A percentile compares a stretch with the other conserved stretches of the same genome.
Conservation (phyloP, 164 flowering plant species). For the Tetracentron sinense region DNA sequence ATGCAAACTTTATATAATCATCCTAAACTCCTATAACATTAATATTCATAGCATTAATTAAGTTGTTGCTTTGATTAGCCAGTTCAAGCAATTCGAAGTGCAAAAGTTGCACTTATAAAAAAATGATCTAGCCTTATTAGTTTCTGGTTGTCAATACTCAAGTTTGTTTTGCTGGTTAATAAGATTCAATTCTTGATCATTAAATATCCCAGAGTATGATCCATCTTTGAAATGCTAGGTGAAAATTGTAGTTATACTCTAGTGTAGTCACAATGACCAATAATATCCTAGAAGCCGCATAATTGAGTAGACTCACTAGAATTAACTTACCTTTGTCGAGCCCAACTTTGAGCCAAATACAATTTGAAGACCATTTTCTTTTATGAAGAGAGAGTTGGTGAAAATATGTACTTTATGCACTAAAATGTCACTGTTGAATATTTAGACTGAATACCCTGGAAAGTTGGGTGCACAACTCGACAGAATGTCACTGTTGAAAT, state of each 20-base stretch:
- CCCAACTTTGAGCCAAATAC: too few species aligned
- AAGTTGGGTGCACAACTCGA: too few species aligned
- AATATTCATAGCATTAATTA: neutral
- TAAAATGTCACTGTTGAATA: too few species aligned
- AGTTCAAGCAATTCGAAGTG: neutral
- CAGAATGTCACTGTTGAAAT: too few species aligned
- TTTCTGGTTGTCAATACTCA: neutral
- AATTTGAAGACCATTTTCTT: too few species aligned
- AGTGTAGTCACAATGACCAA: too few species aligned
- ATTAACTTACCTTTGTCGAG: too few species aligned
- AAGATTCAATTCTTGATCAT: neutral
- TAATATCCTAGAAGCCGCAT: too few species aligned
- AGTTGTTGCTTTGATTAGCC: neutral
- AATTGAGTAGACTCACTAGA: too few species aligned
- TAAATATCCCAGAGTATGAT: neutral
- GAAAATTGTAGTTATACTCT: neutral
- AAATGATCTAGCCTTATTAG: neutral
- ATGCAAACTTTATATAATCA: neutral
- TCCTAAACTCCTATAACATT: neutral
- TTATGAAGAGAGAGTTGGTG: too few species aligned
- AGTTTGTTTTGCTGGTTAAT: neutral
- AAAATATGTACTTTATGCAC: too few species aligned
- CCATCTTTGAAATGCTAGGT: neutral
- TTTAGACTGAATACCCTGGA: too few species aligned
- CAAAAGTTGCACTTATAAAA: neutral